Evolutionary conservation across 768 basidiomycete genomes (phyloP).

Genomic region (Tremella mesenterica): DNA sequence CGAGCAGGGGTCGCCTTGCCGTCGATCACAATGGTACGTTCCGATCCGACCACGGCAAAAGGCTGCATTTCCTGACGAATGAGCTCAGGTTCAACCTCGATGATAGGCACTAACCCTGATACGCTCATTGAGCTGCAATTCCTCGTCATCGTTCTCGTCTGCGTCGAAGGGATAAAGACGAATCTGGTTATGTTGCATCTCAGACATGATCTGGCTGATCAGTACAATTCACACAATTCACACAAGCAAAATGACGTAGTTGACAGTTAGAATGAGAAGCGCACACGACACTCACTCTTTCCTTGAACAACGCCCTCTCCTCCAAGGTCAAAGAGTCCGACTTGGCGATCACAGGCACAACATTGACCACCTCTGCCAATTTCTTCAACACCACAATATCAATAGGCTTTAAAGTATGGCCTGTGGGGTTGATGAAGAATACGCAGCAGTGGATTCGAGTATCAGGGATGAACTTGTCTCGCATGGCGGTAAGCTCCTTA

Average conservation of each 20-base stretch:
- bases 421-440: slow-evolving; percentile 99
- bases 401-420: slow-evolving; percentile 88
- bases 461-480: slow-evolving; percentile 96
- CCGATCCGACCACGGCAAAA: slow-evolving; percentile 96
- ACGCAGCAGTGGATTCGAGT: slow-evolving; percentile 97
- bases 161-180: slow-evolving; percentile 94
- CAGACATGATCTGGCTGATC: slow-evolving; percentile 71
- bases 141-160: slow-evolving; percentile 89
- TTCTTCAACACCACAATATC: slow-evolving; percentile 99
- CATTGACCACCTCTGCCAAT: slow-evolving; percentile 95
- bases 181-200: slow-evolving; percentile 83
- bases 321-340: slow-evolving; percentile 86
- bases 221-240: neutral
- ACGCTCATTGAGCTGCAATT: slow-evolving; percentile 74
- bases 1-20: slow-evolving; percentile 90
- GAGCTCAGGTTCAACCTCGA: neutral
- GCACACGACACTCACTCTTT: slow-evolving; percentile 72
- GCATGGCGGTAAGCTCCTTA: slow-evolving; percentile 97
- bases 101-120: slow-evolving; percentile 60
- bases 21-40: slow-evolving; percentile 87
- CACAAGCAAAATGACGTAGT: no score
- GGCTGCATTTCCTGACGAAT: slow-evolving; percentile 71
- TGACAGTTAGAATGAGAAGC: no score
- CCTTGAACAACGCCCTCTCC: slow-evolving; percentile 87
- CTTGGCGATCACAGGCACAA: slow-evolving; percentile 99